A percentile compares a stretch with the other conserved stretches of the same genome.
Conservation (phyloP, 495 filamentous ascomycete genomes). For the Penicillium manginii region DNA sequence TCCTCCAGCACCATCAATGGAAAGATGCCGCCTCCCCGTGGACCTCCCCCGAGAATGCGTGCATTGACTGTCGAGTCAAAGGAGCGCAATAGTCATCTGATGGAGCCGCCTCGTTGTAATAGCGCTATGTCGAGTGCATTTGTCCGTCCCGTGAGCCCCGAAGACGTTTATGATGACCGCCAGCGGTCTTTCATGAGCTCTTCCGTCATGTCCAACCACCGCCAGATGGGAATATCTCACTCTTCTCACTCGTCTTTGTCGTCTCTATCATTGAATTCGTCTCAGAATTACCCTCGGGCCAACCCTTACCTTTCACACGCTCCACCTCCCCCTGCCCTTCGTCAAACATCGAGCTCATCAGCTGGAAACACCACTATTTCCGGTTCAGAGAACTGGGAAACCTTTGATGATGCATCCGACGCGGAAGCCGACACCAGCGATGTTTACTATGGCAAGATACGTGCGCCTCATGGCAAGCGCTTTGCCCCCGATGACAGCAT, state of each 20-base stretch:
- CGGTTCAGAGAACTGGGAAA: slow-evolving; percentile 95
- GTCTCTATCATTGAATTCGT: slow-evolving; percentile 43
- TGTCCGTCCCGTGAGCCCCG: slow-evolving; percentile 77
- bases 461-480: slow-evolving; percentile 66
- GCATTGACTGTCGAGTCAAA: slow-evolving; percentile 72
- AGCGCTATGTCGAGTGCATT: slow-evolving; percentile 67
- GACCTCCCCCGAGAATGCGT: slow-evolving; percentile 88
- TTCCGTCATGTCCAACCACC: slow-evolving; percentile 42
- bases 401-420: slow-evolving; percentile 78
- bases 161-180: slow-evolving; percentile 84
- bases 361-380: slow-evolving; percentile 65
- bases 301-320: slow-evolving; percentile 49
- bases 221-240: slow-evolving; percentile 40
- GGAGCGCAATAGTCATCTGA: slow-evolving; percentile 59
- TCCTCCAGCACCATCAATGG: slow-evolving; percentile 57
- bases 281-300: slow-evolving; percentile 39
- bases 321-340: slow-evolving; percentile 53
- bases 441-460: slow-evolving; percentile 75
- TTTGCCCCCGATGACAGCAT: slow-evolving; percentile 61
- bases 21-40: slow-evolving; percentile 65
- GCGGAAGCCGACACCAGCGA: slow-evolving; percentile 75
- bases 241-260: slow-evolving; percentile 45
- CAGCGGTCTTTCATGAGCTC: slow-evolving; percentile 54
- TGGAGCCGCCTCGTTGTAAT: slow-evolving; percentile 63
- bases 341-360: slow-evolving; percentile 75